phyloP scores from a whole-genome alignment of 2,329 filamentous ascomycete genomes.

The Samsoniella hepiali region DNA sequence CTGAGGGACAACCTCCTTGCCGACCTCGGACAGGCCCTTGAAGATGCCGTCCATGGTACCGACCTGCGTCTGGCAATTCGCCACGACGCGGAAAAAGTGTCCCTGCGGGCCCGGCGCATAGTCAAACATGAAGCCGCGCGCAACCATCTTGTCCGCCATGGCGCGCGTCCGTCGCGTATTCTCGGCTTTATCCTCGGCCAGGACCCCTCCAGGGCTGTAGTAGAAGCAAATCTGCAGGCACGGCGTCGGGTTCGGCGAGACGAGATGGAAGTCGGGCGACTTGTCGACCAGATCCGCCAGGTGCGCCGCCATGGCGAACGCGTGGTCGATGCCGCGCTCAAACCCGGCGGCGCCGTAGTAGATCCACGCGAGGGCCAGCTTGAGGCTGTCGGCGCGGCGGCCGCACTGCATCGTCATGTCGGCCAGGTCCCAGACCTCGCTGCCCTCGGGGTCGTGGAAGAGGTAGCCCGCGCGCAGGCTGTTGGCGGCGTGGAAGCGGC shows the following conservation, averaged over 20 bases:
- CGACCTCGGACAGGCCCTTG: conserved; percentile 48
- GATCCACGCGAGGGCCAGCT: conserved; percentile 82
- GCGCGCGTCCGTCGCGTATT: conserved; percentile 49
- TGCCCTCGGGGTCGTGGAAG: conserved; percentile 59
- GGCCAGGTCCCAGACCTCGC: conserved; percentile 80
- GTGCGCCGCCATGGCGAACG: conserved; percentile 67
- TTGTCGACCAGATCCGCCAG: conserved; percentile 58
- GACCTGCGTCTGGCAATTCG: conserved; percentile 53
- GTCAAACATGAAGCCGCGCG: conserved; percentile 57
- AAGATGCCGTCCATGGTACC: conserved; percentile 53
- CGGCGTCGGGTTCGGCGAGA: conserved; percentile 73
- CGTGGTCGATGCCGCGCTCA: conserved; percentile 63
- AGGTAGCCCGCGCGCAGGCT: conserved; percentile 83
- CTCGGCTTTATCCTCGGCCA: conserved; percentile 39
- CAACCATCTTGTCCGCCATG: conserved; percentile 47
- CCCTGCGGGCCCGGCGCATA: conserved; percentile 55
- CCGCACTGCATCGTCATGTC: conserved; percentile 94
- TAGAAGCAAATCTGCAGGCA: conserved; percentile 97
- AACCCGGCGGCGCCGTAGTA: conserved; percentile 82
- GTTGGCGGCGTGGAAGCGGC: conserved; percentile 77
- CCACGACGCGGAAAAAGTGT: conserved; percentile 56
- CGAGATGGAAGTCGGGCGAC: conserved; percentile 62
- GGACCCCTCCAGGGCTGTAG: conserved; percentile 57
- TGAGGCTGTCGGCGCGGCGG: conserved; percentile 77
- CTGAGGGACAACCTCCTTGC: conserved; percentile 22